Evolutionary conservation across 306 rosid species (phyloP).

Genomic region (Chamaecrista fasciculata): DNA sequence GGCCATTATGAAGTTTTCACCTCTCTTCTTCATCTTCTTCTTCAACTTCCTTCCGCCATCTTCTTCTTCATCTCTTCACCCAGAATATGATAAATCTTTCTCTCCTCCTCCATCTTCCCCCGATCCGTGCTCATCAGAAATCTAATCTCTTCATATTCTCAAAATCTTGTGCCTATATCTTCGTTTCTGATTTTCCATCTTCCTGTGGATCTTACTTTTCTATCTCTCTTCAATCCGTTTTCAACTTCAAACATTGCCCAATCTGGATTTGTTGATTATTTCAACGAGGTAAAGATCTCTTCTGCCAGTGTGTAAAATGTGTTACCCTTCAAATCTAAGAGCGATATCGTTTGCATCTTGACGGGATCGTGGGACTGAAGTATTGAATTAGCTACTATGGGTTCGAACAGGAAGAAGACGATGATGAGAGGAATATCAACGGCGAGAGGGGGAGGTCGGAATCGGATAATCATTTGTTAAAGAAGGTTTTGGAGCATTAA

Average conservation of each 20-base stretch:
- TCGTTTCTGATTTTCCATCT: background rate
- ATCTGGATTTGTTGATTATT: background rate
- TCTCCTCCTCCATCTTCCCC: no score
- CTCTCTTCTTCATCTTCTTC: no score
- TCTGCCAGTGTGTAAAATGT: background rate
- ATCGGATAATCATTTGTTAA: no score
- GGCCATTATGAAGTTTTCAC: no score
- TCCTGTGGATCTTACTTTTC: background rate
- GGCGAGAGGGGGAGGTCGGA: no score
- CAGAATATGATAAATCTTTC: no score
- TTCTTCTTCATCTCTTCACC: no score
- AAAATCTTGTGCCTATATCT: background rate
- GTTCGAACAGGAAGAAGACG: no score
- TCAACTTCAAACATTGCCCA: background rate
- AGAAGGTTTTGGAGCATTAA: no score
- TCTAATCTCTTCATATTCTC: background rate
- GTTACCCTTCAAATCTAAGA: slow-evolving; percentile 22
- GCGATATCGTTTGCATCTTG: slow-evolving; percentile 5
- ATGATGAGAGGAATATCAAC: no score
- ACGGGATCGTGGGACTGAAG: slow-evolving; percentile 19
- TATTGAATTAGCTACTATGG: slow-evolving; percentile 36
- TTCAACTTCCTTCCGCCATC: no score
- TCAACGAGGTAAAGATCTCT: background rate
- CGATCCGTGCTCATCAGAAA: no score
- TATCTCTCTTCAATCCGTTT: background rate